Evolutionary conservation across 1,284 basidiomycete genomes (phyloP), one percentile per base, ranked within the genome.

Genomic region (Irpex sp.): DNA sequence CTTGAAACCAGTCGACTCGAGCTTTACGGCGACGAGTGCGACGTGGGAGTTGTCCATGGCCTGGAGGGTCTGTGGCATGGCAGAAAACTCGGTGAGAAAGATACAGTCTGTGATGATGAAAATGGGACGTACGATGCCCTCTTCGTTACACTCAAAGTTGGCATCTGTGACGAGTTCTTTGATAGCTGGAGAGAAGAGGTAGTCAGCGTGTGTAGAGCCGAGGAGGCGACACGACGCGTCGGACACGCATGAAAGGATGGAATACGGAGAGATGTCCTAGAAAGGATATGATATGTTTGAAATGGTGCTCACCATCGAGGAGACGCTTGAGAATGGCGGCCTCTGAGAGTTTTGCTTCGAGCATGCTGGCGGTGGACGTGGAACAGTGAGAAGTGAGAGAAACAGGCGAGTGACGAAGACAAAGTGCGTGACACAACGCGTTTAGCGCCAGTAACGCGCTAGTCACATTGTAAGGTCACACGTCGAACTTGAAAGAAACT

Each of bases 21-120:
- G 85, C 66, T 89, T 85, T 58, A 97, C 92, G 6, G 93, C 81
- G 47, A 98, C 97, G 65, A 98, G 91, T 1, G 97, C 97, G 72
- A 99, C 97, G 78, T 99, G 97, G 5, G 97, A 98, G 85, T 98
- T 98, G 83, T 99, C 97, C 97, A 99, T 99, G 0, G 97, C 97
- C 83, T 99, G 97, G 13, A 98, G 85, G 62, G 87, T 87, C 88
- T 62, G 40, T 34, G 31, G 31, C 31, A 34, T 34, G 5, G 31
- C 31, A 34, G 31, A 34, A 34, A 34, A 34, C 6, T 6, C 5
- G 31, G 31, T 34, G 31, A 34, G 31, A 1, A 47, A n/a, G 11
- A 1, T 15, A 11, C n/a, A 11, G 38, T 34, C 31, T 34, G 31
- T 40, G 6, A 44, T 5, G 47, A 9, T 9, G 21, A 31, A 8